Evolutionary conservation across 768 basidiomycete genomes (phyloP).

Genomic region (Lentinula sp.): DNA sequence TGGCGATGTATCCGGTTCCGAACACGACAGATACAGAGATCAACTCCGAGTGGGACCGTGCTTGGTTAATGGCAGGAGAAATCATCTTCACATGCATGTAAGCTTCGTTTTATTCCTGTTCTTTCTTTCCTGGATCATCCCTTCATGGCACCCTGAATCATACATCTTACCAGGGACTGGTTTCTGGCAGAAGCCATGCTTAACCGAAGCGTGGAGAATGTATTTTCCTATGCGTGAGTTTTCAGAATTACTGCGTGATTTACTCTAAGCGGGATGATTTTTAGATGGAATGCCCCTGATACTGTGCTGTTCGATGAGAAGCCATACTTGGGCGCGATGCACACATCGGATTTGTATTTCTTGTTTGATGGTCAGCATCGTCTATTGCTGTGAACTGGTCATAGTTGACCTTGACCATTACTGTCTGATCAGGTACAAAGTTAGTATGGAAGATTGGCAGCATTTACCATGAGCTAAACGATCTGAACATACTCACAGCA

Average conservation of each 20-base stretch:
- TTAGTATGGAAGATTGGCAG: slow-evolving; percentile 6
- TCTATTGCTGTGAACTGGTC: background rate
- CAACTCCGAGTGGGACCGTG: slow-evolving; percentile 32
- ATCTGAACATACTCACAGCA: slow-evolving; percentile 10
- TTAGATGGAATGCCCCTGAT: slow-evolving; percentile 38
- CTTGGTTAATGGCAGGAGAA: slow-evolving; percentile 34
- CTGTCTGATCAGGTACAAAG: slow-evolving; percentile 20
- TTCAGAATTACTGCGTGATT: background rate
- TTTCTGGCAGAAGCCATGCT: slow-evolving; percentile 26
- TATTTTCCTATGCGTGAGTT: slow-evolving; percentile 28
- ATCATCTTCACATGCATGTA: slow-evolving; percentile 39
- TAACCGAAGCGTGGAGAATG: slow-evolving; percentile 21
- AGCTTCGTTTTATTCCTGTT: slow-evolving; percentile 3
- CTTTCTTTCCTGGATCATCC: no score
- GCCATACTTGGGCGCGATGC: slow-evolving; percentile 33
- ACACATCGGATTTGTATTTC: slow-evolving; percentile 38
- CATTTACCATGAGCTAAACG: background rate
- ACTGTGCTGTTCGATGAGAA: slow-evolving; percentile 27
- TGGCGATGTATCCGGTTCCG: slow-evolving; percentile 32
- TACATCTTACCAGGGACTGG: slow-evolving; percentile 25
- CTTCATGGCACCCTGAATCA: background rate
- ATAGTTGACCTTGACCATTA: background rate
- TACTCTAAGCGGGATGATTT: background rate
- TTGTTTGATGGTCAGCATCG: slow-evolving; percentile 31
- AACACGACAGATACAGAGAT: slow-evolving; percentile 27